Percentiles rank a stretch among this genome's conserved stretches.
phyloP scores from a whole-genome alignment of 306 rosid species.

The Oemleria cerasiformis region DNA sequence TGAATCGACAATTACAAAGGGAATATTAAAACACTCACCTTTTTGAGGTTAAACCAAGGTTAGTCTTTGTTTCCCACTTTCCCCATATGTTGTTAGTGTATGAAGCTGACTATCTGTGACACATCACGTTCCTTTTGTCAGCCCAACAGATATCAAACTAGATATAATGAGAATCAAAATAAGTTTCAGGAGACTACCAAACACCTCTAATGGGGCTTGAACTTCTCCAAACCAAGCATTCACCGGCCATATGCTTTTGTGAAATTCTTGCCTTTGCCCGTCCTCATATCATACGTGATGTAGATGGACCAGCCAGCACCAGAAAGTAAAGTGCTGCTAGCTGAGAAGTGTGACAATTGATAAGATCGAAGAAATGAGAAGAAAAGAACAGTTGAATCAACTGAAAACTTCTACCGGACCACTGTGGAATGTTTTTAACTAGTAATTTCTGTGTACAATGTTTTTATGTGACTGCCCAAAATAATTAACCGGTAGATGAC shows the following conservation, averaged over 20 bases:
- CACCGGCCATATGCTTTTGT: conserved; percentile 55
- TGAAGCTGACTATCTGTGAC: conserved; percentile 51
- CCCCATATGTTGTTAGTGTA: conserved; percentile 61
- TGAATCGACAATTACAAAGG: not conserved
- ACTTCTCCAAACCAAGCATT: conserved; percentile 71
- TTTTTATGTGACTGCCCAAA: not conserved
- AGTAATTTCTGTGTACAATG: not conserved
- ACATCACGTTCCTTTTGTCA: conserved; percentile 11
- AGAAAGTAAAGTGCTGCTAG: not conserved
- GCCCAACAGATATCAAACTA: conserved; percentile 23
- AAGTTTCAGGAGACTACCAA: conserved; percentile 4
- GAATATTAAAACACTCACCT: conserved; percentile 50
- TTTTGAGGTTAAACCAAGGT: conserved; percentile 74
- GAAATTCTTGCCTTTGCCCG: conserved; percentile 85
- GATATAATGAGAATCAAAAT: conserved; percentile 17
- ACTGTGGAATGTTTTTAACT: not conserved
- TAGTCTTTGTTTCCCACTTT: conserved; percentile 48
- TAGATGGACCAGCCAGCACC: not conserved
- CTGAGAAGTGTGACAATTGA: not conserved
- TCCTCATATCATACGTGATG: conserved; percentile 27
- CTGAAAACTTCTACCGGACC: not conserved
- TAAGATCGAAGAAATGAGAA: not conserved
- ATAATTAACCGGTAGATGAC: not conserved
- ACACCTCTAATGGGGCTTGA: conserved; percentile 72
- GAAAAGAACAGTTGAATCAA: not conserved